These are phyloP conservation scores for Kazachstania kunashirensis DNA, from an alignment of 805 yeast genomes.

Conservation along the genomic window DNA sequence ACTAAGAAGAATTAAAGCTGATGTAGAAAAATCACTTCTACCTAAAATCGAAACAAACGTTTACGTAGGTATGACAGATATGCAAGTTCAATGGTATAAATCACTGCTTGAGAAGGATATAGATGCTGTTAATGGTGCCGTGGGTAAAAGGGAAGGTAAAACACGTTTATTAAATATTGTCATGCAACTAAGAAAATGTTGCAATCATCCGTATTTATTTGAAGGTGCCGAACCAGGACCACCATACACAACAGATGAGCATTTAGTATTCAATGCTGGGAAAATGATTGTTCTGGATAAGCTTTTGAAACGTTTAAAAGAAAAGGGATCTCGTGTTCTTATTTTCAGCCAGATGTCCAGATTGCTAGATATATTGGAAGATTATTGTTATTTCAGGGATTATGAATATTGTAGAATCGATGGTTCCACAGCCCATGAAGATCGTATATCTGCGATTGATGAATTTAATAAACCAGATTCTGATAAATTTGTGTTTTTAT, in stretches of 20 bases:
- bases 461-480: conserved; percentile 79
- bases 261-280: conserved; percentile 79
- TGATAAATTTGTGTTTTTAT: conserved; percentile 69
- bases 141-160: conserved; percentile 86
- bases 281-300: conserved; percentile 86
- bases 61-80: conserved; percentile 88
- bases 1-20: conserved; percentile 80
- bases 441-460: conserved; percentile 85
- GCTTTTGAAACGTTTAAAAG: conserved; percentile 57
- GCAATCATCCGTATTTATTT: conserved; percentile 92
- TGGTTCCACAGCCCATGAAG: conserved; percentile 89
- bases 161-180: conserved; percentile 86
- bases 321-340: conserved; percentile 78
- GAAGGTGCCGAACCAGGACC: conserved; percentile 99
- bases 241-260: conserved; percentile 93
- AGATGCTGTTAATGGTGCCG: conserved; percentile 91
- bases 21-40: conserved; percentile 80
- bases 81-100: conserved; percentile 91
- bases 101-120: conserved; percentile 83
- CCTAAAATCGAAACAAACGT: conserved; percentile 87
- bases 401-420: conserved; percentile 87
- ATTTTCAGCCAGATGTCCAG: conserved; percentile 93
- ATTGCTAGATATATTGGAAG: conserved; percentile 80
- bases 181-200: conserved; percentile 93
- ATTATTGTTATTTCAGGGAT: conserved; percentile 77